Percentiles rank a stretch among this genome's conserved stretches.
Conservation (phyloP, 805 yeast species). For the Suhomyces xylopsoci region DNA sequence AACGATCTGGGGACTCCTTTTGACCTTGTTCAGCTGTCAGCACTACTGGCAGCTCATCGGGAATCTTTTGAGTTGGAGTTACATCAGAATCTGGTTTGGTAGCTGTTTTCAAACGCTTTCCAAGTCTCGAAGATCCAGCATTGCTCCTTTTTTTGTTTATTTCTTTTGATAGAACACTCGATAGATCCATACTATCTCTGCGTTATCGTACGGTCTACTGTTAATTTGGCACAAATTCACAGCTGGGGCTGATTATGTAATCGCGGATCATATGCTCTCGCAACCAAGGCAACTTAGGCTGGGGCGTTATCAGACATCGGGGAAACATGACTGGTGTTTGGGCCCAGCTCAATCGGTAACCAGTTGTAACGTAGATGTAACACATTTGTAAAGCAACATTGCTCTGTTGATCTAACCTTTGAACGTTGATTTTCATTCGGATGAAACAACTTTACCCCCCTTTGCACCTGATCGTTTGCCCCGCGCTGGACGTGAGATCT, state of each 20-base stretch:
- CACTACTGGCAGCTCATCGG: not conserved
- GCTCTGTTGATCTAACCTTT: not conserved
- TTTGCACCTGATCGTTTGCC: not conserved
- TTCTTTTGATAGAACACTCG: constrained; percentile 45
- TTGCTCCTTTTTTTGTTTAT: constrained; percentile 7
- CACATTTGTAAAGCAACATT: not conserved
- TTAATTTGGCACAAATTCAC: not conserved
- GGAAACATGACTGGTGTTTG: not conserved
- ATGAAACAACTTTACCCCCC: not conserved
- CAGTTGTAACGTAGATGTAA: not conserved
- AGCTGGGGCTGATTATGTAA: not conserved
- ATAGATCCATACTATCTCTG: constrained; percentile 43
- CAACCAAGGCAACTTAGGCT: not conserved
- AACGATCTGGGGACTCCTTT: constrained; percentile 4
- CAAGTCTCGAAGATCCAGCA: not conserved
- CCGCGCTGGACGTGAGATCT: not conserved
- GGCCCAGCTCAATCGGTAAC: not conserved
- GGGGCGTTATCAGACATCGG: not conserved
- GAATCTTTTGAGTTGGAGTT: not conserved
- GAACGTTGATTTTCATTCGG: not conserved
- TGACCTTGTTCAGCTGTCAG: not conserved
- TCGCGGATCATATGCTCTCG: not conserved
- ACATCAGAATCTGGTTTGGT: not conserved
- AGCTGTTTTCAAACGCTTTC: not conserved
- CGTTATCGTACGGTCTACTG: not conserved